Evolutionary conservation across 2,329 filamentous ascomycete species (phyloP).

Genomic region (Rhinocladiella mackenziei): DNA sequence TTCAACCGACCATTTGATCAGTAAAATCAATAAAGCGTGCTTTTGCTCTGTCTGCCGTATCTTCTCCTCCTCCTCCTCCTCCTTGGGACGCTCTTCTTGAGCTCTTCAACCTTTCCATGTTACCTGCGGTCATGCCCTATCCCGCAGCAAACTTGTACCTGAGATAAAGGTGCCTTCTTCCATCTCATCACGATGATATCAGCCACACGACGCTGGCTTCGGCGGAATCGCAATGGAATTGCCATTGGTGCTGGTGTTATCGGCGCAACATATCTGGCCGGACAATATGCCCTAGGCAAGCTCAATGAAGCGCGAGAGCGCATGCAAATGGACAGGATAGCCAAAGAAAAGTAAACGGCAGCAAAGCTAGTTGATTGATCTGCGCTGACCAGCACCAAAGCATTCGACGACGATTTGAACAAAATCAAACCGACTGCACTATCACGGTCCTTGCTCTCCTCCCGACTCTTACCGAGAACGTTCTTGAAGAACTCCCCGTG

Average conservation of each 20-base stretch:
- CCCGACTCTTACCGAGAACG: conserved; percentile 84
- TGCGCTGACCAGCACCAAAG: too few relatives aligned
- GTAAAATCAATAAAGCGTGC: conserved; percentile 9
- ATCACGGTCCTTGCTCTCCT: conserved; percentile 95
- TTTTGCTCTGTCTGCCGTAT: conserved; percentile 3
- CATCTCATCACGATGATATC: conserved; percentile 61
- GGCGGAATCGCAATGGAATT: conserved; percentile 84
- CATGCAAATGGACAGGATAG: conserved; percentile 92
- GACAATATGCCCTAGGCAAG: conserved; percentile 88
- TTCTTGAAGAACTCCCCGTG: conserved; percentile 81
- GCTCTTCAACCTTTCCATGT: background rate
- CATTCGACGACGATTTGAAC: conserved; percentile 90
- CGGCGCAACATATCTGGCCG: conserved; percentile 84
- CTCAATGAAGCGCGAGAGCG: conserved; percentile 90
- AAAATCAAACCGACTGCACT: conserved; percentile 98
- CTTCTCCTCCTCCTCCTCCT: conserved; percentile 6
- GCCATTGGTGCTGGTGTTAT: conserved; percentile 83
- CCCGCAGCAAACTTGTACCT: conserved; percentile 13
- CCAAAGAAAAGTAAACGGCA: conserved; percentile 95
- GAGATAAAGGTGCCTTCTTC: conserved; percentile 19
- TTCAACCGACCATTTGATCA: conserved; percentile 6
- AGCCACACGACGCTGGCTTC: conserved; percentile 83
- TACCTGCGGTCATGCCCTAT: conserved; percentile 23
- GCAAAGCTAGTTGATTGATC: too few relatives aligned
- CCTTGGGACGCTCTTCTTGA: conserved; percentile 8